Base-by-base conservation (phyloP, 768 basidiomycete species). In the Panaeolus papilionaceus region DNA sequence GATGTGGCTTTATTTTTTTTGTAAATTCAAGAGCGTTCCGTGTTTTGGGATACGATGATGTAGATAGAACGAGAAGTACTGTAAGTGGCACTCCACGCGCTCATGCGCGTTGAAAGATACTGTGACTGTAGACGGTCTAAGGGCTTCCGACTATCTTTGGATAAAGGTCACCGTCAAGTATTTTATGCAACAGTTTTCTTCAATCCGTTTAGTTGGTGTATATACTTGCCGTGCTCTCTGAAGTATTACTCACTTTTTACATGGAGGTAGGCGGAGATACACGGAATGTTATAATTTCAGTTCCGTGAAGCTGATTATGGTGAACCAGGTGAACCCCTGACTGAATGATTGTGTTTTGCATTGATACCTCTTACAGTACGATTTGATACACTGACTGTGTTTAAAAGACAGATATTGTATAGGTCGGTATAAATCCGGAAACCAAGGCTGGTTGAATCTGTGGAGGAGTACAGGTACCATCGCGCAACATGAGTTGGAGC, bases 181-280 rank as follows among this genome's bases (percentile, higher is more conserved):
- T 10, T 40, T 10, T 40, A 11, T 40, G 14, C 45, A 23, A 20
- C 20, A 3, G 20, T 18, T 49, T 49, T 20, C 11, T 9, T 20
- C 20, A n/a, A 49, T 20, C 20, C 20, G 20, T 49, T 49, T 20
- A n/a, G 47, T 49, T 49, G 47, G 7, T 10, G 33, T 2, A 33
- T 33, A 33, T 9, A 16, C 9, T 11, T 11, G 40, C 10, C 40
- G 10, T 11, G 9, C 6, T 42, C 40, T 42, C 10, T 16, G 9
- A 42, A 42, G 16, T 11, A 10, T 11, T 42, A 4, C 9, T 16
- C 26, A 28, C 8, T 11, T 10, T 51, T 47, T 51, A 51, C 47
- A 33, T 58, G 54, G 54, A 37, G 54, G 11, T 33, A 58, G 54
- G 54, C 28, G 54, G 54, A 28, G 33, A 58, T 58, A 58, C 28